Percentiles rank a stretch among this genome's conserved stretches.
phyloP scores from a whole-genome alignment of 805 yeast species.

The Pichia ethanolica region DNA sequence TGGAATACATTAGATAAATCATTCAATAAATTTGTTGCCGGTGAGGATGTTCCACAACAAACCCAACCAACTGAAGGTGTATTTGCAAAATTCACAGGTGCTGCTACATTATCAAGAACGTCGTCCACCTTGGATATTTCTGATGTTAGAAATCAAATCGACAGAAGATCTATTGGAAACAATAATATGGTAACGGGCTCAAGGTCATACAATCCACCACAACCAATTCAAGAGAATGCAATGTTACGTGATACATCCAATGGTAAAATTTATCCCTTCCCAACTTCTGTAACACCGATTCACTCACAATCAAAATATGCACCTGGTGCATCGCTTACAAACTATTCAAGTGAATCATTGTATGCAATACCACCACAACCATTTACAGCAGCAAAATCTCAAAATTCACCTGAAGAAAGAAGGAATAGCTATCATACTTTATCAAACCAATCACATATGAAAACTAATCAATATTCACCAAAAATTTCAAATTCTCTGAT shows the following conservation, averaged over 20 bases:
- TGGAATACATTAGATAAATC: constrained; percentile 87
- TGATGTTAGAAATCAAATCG: constrained; percentile 1
- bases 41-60: constrained; percentile 54
- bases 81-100: constrained; percentile 60
- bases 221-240: background rate
- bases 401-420: no score
- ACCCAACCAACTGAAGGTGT: constrained; percentile 42
- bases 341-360: background rate
- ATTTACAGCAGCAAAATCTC: no score
- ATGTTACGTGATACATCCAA: background rate
- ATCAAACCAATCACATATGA: no score
- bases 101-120: constrained; percentile 50
- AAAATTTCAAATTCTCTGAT: no score
- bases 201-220: constrained; percentile 1
- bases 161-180: background rate
- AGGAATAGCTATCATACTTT: no score
- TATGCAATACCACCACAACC: background rate
- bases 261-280: background rate
- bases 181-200: background rate
- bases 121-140: constrained; percentile 33
- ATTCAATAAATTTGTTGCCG: constrained; percentile 73
- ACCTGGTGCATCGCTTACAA: background rate
- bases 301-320: background rate
- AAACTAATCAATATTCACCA: no score
- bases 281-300: background rate